These are phyloP conservation scores for Peronospora destructor DNA, from an alignment of 352 stramenopile genomes.

Conservation along the genomic window DNA sequence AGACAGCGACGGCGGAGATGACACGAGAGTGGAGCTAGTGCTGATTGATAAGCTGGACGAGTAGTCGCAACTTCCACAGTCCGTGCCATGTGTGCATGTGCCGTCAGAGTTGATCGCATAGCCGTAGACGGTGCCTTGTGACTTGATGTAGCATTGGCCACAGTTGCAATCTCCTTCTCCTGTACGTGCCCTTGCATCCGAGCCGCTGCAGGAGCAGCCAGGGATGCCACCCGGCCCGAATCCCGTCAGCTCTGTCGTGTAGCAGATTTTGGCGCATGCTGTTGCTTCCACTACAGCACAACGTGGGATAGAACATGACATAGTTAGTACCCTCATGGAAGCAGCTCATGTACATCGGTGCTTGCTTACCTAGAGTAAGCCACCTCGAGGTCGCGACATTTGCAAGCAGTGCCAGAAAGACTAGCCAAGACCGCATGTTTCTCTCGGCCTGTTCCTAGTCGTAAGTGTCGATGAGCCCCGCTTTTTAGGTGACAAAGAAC, in stretches of 20 bases:
- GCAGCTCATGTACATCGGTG: neutral
- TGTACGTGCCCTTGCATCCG: conserved; percentile 17
- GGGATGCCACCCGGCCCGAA: conserved; percentile 25
- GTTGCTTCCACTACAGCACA: conserved; percentile 15
- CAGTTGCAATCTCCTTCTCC: conserved; percentile 28
- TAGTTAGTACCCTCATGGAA: conserved; percentile 3
- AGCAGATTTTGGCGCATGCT: conserved; percentile 33
- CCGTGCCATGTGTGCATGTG: conserved; percentile 24
- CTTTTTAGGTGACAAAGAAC: neutral
- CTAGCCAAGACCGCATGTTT: conserved; percentile 15
- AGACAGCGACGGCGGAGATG: conserved; percentile 2
- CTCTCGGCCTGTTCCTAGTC: neutral
- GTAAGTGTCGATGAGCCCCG: neutral
- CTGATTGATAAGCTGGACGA: conserved; percentile 3
- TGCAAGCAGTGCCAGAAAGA: conserved; percentile 9
- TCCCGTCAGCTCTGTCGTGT: conserved; percentile 27
- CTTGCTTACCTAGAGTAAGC: conserved; percentile 8
- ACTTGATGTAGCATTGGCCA: conserved; percentile 34
- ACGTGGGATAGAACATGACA: neutral
- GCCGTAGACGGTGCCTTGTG: conserved; percentile 23
- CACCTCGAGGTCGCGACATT: conserved; percentile 1
- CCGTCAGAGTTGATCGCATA: conserved; percentile 26
- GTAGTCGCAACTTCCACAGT: conserved; percentile 28
- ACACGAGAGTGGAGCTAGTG: neutral
- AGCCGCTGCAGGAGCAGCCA: conserved; percentile 31